phyloP scores from a whole-genome alignment of 1,139 yeast genomes.

The Yamadazyma mexicana region DNA sequence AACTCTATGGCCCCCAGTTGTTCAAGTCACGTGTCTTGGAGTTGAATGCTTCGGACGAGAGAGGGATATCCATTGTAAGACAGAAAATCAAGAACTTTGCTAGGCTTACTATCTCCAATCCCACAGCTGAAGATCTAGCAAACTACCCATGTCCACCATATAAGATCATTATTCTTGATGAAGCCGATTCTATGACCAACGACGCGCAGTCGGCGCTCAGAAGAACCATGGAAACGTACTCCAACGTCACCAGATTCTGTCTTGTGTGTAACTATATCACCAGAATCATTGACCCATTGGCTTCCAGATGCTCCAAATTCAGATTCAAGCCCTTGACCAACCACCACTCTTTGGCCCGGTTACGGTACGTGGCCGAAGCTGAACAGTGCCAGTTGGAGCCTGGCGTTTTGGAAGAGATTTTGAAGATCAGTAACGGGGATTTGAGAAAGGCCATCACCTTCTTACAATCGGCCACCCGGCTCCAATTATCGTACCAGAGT shows the following conservation, averaged over 20 bases:
- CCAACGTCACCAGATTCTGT: constrained; percentile 89
- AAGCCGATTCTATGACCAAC: constrained; percentile 98
- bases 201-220: constrained; percentile 96
- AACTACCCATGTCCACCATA: constrained; percentile 94
- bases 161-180: constrained; percentile 83
- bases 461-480: constrained; percentile 81
- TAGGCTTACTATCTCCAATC: constrained; percentile 79
- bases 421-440: constrained; percentile 80
- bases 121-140: constrained; percentile 62
- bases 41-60: constrained; percentile 92
- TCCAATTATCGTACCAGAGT: constrained; percentile 34
- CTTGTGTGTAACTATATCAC: constrained; percentile 94
- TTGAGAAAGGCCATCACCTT: constrained; percentile 89
- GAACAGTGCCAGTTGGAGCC: constrained; percentile 51
- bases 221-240: constrained; percentile 94
- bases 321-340: constrained; percentile 80
- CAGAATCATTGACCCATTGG: constrained; percentile 92
- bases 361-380: constrained; percentile 56
- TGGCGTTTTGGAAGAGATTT: constrained; percentile 56
- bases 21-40: constrained; percentile 81
- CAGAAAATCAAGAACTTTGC: constrained; percentile 94
- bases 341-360: constrained; percentile 65
- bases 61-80: constrained; percentile 93
- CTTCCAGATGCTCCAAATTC: constrained; percentile 94
- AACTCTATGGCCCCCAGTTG: constrained; percentile 71